Percentiles rank a stretch among this genome's conserved stretches.
These are phyloP conservation scores for Dysphania ambrosioides DNA, from an alignment of 148 eudicot genomes.

Conservation along the genomic window DNA sequence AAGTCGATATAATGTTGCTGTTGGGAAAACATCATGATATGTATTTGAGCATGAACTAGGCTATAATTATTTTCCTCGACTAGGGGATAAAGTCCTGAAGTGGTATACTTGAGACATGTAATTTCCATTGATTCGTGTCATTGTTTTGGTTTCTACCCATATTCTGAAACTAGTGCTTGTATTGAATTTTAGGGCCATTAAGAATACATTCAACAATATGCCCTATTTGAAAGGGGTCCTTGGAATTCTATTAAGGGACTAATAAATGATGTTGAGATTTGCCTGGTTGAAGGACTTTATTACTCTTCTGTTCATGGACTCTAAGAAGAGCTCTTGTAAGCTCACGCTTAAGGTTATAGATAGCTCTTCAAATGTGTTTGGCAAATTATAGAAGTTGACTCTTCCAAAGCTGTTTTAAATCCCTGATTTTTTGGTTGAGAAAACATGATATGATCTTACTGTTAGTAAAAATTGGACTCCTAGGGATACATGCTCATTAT, in stretches of 20 bases:
- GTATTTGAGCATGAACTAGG: constrained; percentile 77
- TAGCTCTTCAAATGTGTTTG: constrained; percentile 38
- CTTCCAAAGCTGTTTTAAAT: constrained; percentile 63
- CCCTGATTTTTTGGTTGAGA: constrained; percentile 89
- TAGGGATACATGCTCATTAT: constrained; percentile 66
- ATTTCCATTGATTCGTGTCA: background rate
- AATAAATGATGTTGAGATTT: constrained; percentile 63
- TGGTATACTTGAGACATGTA: constrained; percentile 84
- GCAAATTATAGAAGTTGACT: constrained; percentile 48
- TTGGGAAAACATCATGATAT: constrained; percentile 61
- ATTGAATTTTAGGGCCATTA: constrained; percentile 64
- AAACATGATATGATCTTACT: constrained; percentile 61
- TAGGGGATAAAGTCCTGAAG: constrained; percentile 81
- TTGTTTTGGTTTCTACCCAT: constrained; percentile 13
- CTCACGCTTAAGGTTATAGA: constrained; percentile 61
- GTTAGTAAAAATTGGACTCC: constrained; percentile 57
- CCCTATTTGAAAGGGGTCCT: constrained; percentile 43
- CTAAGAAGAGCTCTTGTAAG: constrained; percentile 90
- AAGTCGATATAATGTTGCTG: constrained; percentile 17
- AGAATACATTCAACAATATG: constrained; percentile 45
- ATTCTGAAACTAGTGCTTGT: constrained; percentile 10
- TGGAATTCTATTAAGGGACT: constrained; percentile 46
- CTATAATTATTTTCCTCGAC: constrained; percentile 83
- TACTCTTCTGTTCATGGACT: constrained; percentile 59
- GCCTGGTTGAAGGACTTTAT: constrained; percentile 54